A percentile compares a stretch with the other conserved stretches of the same genome.
These are phyloP conservation scores for Ilyonectria destructans DNA, from an alignment of 2,329 filamentous ascomycete genomes.

Conservation along the genomic window DNA sequence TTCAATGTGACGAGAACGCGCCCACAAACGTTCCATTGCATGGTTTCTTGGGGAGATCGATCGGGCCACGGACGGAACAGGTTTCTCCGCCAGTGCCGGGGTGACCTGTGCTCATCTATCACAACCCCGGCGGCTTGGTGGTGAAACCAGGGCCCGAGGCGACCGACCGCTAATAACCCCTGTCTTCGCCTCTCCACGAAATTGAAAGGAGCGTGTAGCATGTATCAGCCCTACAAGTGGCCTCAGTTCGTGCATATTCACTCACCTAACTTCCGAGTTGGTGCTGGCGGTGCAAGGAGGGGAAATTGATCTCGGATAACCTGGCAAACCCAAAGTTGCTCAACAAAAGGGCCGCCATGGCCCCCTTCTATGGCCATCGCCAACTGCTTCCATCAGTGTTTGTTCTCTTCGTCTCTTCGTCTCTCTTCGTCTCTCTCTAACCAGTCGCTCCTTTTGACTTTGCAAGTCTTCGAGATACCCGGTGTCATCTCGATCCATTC, in stretches of 20 bases:
- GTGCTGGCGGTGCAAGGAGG: conserved; percentile 20
- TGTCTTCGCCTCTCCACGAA: conserved; percentile 35
- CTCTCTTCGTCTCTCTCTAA: conserved; percentile 29
- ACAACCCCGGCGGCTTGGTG: conserved; percentile 26
- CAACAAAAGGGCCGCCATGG: conserved; percentile 14
- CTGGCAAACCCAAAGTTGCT: neutral
- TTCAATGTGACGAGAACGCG: conserved; percentile 30
- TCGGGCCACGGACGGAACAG: conserved; percentile 40
- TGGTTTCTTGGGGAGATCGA: conserved; percentile 17
- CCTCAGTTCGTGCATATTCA: conserved; percentile 35
- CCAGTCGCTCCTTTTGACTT: conserved; percentile 40
- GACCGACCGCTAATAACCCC: conserved; percentile 26
- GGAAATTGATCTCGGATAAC: conserved; percentile 34
- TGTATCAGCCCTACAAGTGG: conserved; percentile 50
- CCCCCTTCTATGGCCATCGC: conserved; percentile 3
- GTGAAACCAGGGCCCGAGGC: neutral
- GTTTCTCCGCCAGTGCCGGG: conserved; percentile 27
- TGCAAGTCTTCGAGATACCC: conserved; percentile 33
- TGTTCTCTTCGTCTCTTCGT: conserved; percentile 27
- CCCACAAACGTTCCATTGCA: conserved; percentile 21
- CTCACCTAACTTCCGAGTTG: conserved; percentile 2
- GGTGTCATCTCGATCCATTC: conserved; percentile 32
- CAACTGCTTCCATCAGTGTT: conserved; percentile 22
- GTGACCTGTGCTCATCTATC: conserved; percentile 29
- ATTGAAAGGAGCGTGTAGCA: conserved; percentile 44